These are phyloP conservation scores for Teratosphaeria epicoccoides DNA, from an alignment of 2,329 filamentous ascomycete species.

Conservation along the genomic window DNA sequence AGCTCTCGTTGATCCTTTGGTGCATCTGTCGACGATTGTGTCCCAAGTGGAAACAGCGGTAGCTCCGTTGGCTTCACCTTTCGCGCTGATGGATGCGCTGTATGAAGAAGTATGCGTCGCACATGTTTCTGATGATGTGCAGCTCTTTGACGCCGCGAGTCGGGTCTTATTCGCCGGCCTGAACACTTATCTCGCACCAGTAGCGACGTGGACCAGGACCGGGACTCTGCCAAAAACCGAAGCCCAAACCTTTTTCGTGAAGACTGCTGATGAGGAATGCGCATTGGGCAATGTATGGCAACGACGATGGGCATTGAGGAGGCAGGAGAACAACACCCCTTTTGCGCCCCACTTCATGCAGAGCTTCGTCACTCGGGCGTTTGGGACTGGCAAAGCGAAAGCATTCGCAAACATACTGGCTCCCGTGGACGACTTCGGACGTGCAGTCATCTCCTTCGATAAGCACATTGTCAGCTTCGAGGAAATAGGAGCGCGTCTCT, in stretches of 20 bases:
- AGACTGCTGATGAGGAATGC: constrained; percentile 42
- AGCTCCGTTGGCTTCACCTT: constrained; percentile 38
- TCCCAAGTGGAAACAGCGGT: constrained; percentile 30
- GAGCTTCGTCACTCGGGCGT: constrained; percentile 59
- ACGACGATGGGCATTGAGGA: constrained; percentile 58
- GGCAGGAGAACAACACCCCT: constrained; percentile 47
- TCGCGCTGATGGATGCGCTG: constrained; percentile 67
- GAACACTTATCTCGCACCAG: constrained; percentile 67
- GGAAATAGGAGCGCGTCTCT: not conserved
- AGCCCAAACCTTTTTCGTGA: constrained; percentile 66
- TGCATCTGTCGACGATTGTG: constrained; percentile 53
- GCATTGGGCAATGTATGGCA: constrained; percentile 63
- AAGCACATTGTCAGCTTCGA: not conserved
- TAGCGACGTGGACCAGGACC: constrained; percentile 73
- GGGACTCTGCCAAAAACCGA: constrained; percentile 50
- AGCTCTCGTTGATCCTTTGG: constrained; percentile 44
- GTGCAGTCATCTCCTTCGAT: not conserved
- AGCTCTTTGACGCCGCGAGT: constrained; percentile 53
- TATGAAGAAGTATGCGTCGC: constrained; percentile 59
- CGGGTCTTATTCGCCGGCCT: constrained; percentile 72
- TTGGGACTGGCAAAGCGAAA: constrained; percentile 80
- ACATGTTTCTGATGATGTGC: constrained; percentile 57
- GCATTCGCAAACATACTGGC: constrained; percentile 69
- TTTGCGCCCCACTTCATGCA: constrained; percentile 67
- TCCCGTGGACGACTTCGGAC: constrained; percentile 19